phyloP scores from a whole-genome alignment of 139 green algal species.

The Tetratostichococcus sp. region DNA sequence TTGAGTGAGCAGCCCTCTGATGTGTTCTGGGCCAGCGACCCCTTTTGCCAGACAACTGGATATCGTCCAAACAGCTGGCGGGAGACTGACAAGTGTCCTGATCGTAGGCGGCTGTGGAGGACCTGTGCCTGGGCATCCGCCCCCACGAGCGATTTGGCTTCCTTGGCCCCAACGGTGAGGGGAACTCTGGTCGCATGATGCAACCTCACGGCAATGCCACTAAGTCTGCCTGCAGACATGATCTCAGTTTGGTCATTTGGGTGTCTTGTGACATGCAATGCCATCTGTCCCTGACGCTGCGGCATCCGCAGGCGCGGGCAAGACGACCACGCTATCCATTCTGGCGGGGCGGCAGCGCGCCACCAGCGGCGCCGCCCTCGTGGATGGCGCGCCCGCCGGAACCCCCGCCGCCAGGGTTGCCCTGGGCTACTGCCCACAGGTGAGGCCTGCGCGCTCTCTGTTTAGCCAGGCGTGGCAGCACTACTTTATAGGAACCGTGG shows the following conservation, averaged over 20 bases:
- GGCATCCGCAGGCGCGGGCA: constrained; percentile 16
- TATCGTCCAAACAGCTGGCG: too few species aligned
- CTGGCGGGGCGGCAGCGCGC: constrained; percentile 9
- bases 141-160: constrained; percentile 32
- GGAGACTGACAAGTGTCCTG: too few species aligned
- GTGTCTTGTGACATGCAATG: not conserved
- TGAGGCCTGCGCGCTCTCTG: too few species aligned
- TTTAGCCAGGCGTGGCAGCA: too few species aligned
- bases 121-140: constrained; percentile 29
- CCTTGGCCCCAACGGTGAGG: constrained; percentile 27
- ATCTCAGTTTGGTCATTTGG: too few species aligned
- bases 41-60: too few species aligned
- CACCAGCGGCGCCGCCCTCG: constrained; percentile 11
- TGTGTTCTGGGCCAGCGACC: too few species aligned
- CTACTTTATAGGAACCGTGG: too few species aligned
- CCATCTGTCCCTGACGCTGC: not conserved
- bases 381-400: constrained; percentile 13
- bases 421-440: constrained; percentile 60
- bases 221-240: not conserved
- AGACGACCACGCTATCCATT: constrained; percentile 23
- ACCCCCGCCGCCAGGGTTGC: not conserved
- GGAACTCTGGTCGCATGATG: not conserved
- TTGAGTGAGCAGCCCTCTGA: too few species aligned
- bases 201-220: not conserved
- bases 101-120: constrained; percentile 26